Evolutionary conservation across 352 stramenopile species (phyloP), one percentile per base, ranked within the genome.

Genomic region (Globisporangium perplexum): DNA sequence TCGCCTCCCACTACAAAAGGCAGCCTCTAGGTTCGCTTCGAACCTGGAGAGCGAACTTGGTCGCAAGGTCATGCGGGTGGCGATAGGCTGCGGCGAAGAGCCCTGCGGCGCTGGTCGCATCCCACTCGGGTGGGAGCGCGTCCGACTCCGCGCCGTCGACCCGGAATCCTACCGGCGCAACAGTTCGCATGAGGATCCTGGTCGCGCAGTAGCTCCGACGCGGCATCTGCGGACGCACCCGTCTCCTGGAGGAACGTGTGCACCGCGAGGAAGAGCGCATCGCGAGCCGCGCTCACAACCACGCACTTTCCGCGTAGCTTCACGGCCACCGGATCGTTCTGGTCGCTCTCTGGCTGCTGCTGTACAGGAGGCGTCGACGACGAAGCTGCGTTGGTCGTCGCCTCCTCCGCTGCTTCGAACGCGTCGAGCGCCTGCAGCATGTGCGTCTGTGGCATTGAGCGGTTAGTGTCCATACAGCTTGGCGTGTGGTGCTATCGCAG

Each of bases 31-130:
- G 4, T 17, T 39, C 33, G 12, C 33, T 7, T 7, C 33, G 18
- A 55, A 88, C 83, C 76, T 93, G 77, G 3, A 93, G 55, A 22
- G 50, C 73, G 55, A 90, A 90, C 30, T 61, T 67, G n/a, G 82
- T 55, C 6, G 68, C 71, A 3, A 56, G 30, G 35, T 85, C 63
- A 51, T 87, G 75, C 33, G 63, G 51, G 52, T 90, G 74, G 22
- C 67, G 69, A 55, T 92, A 92, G 3, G 44, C 63, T 20, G 62
- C 69, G 26, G 64, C 71, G 45, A 90, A 86, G 31, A 90, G 58
- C n/a, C 83, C 83, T 42, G 68, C 83, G 0, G 56, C 63, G 48
- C 74, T 87, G 47, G 71, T 82, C 18, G 56, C 63, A 26, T 91
- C 74, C 81, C 81, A 90, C 4, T 74, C 63, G n/a, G 59, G 30